Evolutionary conservation across 1,284 basidiomycete species (phyloP).

Genomic region (Fomitopsis schrenkii): DNA sequence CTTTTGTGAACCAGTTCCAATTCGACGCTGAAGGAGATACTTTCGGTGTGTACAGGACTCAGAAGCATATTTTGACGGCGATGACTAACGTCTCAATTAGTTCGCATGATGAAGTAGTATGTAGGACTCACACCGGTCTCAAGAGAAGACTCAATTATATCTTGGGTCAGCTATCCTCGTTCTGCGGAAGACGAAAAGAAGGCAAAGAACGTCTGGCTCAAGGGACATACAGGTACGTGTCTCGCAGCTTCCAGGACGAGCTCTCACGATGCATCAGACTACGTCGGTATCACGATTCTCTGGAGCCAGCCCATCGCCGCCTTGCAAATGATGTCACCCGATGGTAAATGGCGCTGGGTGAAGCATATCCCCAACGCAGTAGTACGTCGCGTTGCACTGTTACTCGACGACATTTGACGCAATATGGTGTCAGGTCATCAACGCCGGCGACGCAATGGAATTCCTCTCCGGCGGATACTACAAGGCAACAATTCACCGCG

Average conservation of each 20-base stretch:
- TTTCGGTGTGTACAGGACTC: constrained; percentile 16
- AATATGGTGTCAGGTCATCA: constrained; percentile 36
- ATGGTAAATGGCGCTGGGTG: constrained; percentile 56
- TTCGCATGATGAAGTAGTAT: constrained; percentile 35
- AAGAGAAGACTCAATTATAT: background rate
- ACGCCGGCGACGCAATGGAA: constrained; percentile 55
- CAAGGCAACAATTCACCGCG: constrained; percentile 33
- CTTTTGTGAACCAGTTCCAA: constrained; percentile 26
- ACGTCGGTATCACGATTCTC: constrained; percentile 50
- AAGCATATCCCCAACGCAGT: constrained; percentile 55
- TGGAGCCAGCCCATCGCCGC: constrained; percentile 58
- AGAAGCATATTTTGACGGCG: background rate
- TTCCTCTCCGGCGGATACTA: constrained; percentile 52
- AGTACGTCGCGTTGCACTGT: constrained; percentile 24
- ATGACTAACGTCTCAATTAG: constrained; percentile 9
- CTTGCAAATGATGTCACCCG: constrained; percentile 49
- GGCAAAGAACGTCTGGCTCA: constrained; percentile 54
- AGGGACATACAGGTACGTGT: constrained; percentile 52
- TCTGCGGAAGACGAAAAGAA: constrained; percentile 45
- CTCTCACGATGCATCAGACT: constrained; percentile 32
- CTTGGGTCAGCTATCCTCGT: constrained; percentile 25
- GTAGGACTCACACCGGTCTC: constrained; percentile 1
- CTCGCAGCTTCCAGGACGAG: background rate
- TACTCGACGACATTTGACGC: background rate
- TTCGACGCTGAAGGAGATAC: constrained; percentile 26